These are phyloP conservation scores for Rhododendron williamsianum DNA, from an alignment of 148 eudicot species.

Conservation along the genomic window DNA sequence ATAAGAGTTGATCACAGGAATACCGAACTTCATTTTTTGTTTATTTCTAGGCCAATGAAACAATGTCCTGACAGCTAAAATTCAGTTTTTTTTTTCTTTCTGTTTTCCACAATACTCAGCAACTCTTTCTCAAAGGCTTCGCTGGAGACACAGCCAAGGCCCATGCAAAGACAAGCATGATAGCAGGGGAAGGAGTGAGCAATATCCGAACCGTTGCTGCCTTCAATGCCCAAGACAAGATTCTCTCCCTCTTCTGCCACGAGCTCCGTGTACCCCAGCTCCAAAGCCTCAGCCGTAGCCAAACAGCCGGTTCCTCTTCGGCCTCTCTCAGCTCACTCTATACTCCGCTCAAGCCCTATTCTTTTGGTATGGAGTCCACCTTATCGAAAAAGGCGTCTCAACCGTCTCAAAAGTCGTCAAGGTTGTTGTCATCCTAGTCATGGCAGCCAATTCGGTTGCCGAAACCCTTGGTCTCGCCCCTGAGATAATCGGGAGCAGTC, in stretches of 20 bases:
- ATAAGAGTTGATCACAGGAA: not conserved
- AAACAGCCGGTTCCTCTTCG: conserved; percentile 74
- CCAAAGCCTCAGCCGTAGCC: conserved; percentile 72
- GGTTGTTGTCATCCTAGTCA: conserved; percentile 80
- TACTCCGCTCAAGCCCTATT: conserved; percentile 86
- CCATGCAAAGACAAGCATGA: conserved; percentile 98
- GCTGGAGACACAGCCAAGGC: conserved; percentile 99
- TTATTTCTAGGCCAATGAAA: not conserved
- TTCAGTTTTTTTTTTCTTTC: not conserved
- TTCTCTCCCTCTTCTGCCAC: conserved; percentile 61
- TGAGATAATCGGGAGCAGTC: conserved; percentile 86
- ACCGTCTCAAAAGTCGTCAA: conserved; percentile 91
- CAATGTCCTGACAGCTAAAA: not conserved
- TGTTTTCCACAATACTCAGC: conserved; percentile 37
- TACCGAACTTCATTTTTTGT: not conserved
- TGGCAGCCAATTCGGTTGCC: conserved; percentile 91
- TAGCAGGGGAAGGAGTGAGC: conserved; percentile 98
- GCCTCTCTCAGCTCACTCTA: conserved; percentile 90
- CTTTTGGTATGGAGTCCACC: conserved; percentile 94
- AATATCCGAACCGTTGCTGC: conserved; percentile 97
- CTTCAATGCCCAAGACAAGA: conserved; percentile 87
- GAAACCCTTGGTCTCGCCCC: conserved; percentile 98
- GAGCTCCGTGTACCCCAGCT: conserved; percentile 71
- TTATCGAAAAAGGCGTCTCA: conserved; percentile 67
- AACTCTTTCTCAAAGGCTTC: conserved; percentile 92